A percentile compares a stretch with the other conserved stretches of the same genome.
phyloP scores from a whole-genome alignment of 305 asterid genomes.

The Fraxinus nigra region DNA sequence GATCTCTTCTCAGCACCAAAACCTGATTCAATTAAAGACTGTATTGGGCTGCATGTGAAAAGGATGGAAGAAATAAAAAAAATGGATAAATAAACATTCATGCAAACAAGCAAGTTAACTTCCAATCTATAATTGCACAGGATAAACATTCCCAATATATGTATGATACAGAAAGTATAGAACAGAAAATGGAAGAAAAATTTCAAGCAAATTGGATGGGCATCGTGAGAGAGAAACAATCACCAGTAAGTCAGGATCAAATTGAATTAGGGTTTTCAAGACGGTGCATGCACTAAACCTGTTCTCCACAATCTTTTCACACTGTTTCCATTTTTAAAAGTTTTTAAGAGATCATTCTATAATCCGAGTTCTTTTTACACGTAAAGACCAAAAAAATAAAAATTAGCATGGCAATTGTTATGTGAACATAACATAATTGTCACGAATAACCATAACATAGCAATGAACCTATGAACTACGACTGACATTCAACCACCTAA shows the following conservation, averaged over 20 bases:
- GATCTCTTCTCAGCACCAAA: conserved; percentile 70
- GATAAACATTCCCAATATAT: neutral
- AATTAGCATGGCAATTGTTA: neutral
- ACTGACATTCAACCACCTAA: neutral
- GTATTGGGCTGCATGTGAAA: conserved; percentile 61
- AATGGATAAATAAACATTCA: neutral
- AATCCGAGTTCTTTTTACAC: neutral
- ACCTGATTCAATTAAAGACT: conserved; percentile 80
- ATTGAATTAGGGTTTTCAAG: neutral
- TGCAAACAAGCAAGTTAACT: neutral
- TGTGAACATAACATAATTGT: neutral
- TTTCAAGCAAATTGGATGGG: neutral
- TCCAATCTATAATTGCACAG: neutral
- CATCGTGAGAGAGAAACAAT: neutral
- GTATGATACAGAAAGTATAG: neutral
- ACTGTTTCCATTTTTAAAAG: neutral
- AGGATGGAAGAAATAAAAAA: conserved; percentile 15
- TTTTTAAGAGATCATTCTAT: neutral
- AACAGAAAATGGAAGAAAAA: neutral
- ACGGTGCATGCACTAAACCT: neutral
- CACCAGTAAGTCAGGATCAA: neutral
- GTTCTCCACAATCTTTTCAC: neutral
- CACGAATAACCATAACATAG: neutral
- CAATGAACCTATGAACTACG: neutral
- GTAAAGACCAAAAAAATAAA: neutral